phyloP scores from a whole-genome alignment of 352 stramenopile genomes.

The Thalassiosira ordinaria region DNA sequence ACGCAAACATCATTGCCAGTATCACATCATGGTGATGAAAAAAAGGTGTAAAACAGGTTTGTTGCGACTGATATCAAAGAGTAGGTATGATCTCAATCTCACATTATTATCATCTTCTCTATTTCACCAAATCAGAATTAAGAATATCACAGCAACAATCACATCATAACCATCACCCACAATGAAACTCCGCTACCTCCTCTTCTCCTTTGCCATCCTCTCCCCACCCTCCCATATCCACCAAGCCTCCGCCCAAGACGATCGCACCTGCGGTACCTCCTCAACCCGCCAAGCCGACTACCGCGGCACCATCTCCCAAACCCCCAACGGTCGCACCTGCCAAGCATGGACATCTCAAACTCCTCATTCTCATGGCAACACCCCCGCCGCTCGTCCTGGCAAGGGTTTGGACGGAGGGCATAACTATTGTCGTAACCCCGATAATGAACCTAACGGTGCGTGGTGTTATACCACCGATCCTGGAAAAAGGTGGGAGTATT shows the following conservation, averaged over 20 bases:
- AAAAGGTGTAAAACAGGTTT: too few species aligned
- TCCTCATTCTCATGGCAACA: constrained; percentile 15
- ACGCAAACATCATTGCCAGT: too few species aligned
- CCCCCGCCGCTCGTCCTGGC: constrained; percentile 4
- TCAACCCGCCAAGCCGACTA: constrained; percentile 17
- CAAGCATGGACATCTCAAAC: constrained; percentile 28
- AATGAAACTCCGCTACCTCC: not conserved
- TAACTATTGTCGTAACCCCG: constrained; percentile 51
- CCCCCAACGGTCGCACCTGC: constrained; percentile 16
- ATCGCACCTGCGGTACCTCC: not conserved
- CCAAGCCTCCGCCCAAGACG: not conserved
- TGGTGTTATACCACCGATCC: constrained; percentile 41
- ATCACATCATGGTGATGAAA: too few species aligned
- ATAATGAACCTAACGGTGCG: constrained; percentile 17
- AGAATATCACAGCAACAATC: too few species aligned
- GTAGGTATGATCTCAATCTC: too few species aligned
- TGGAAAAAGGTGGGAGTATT: constrained; percentile 17
- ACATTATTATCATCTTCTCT: too few species aligned
- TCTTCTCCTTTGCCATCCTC: not conserved
- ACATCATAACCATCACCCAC: too few species aligned
- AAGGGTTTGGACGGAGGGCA: constrained; percentile 18
- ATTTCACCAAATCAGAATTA: too few species aligned
- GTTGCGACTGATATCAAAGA: too few species aligned
- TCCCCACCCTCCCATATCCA: not conserved
- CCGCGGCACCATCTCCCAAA: constrained; percentile 27